These are phyloP conservation scores for Ajuga chamaepitys DNA, from an alignment of 257 asterid genomes.

Conservation along the genomic window DNA sequence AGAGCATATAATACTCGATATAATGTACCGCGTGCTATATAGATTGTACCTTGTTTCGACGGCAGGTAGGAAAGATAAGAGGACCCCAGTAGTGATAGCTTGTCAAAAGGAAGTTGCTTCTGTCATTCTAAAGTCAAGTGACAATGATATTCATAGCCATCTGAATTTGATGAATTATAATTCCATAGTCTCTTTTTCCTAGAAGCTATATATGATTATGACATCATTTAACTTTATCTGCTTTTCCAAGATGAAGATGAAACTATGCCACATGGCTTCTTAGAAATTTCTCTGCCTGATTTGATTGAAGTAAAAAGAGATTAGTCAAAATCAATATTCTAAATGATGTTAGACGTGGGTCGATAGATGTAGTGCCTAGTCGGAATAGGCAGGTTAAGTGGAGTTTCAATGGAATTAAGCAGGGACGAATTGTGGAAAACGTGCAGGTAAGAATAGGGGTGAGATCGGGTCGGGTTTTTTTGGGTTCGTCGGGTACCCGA, in stretches of 20 bases:
- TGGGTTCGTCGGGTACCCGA: too few species aligned
- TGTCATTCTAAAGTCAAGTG: conserved; percentile 15
- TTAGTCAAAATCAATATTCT: neutral
- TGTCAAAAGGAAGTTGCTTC: conserved; percentile 8
- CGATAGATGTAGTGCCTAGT: too few species aligned
- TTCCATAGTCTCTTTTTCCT: neutral
- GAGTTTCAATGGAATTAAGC: too few species aligned
- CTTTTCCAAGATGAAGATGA: conserved; percentile 3
- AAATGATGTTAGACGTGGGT: too few species aligned
- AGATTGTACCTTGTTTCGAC: too few species aligned
- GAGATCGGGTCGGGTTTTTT: too few species aligned
- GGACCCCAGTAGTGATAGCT: conserved; percentile 10
- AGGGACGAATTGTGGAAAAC: too few species aligned
- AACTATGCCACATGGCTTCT: neutral
- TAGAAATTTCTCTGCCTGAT: neutral
- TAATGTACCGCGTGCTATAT: too few species aligned
- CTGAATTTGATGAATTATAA: neutral
- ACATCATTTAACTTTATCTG: neutral
- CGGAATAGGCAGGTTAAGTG: too few species aligned
- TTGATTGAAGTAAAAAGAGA: neutral
- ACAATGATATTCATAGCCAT: conserved; percentile 16
- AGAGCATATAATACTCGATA: too few species aligned
- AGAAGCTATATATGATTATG: neutral
- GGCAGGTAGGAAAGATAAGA: neutral
- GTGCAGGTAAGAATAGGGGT: too few species aligned